These are phyloP conservation scores for Zygosaccharomyces pseudobailii DNA, from an alignment of 1,139 yeast genomes.

Conservation along the genomic window DNA sequence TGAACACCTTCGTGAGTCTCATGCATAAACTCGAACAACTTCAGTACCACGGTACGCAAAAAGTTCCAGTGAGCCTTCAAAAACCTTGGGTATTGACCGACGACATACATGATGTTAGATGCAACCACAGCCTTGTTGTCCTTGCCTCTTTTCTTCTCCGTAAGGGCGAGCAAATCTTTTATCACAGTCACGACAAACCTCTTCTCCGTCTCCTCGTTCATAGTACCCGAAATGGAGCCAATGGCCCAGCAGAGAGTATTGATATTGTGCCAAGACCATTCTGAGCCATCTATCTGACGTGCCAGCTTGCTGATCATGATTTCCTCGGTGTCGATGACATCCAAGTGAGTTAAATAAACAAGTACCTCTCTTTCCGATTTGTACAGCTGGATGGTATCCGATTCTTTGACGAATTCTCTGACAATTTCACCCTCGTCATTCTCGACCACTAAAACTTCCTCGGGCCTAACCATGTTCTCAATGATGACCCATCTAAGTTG, in stretches of 20 bases:
- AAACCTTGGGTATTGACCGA: conserved; percentile 97
- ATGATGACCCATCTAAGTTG: conserved; percentile 84
- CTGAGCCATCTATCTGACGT: conserved; percentile 89
- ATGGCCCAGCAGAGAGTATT: conserved; percentile 99
- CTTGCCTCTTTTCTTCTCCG: conserved; percentile 95
- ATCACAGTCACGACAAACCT: conserved; percentile 88
- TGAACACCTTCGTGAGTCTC: conserved; percentile 99
- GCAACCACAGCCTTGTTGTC: conserved; percentile 99
- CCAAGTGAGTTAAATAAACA: conserved; percentile 91
- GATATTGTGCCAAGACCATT: conserved; percentile 99
- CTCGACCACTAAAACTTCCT: conserved; percentile 93
- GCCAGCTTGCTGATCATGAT: conserved; percentile 91
- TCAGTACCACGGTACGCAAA: conserved; percentile 89
- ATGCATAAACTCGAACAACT: conserved; percentile 96
- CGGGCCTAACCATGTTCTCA: conserved; percentile 98
- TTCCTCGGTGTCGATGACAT: conserved; percentile 88
- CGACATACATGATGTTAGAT: conserved; percentile 97
- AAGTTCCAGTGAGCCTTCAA: conserved; percentile 98
- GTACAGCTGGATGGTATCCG: conserved; percentile 92
- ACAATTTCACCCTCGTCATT: conserved; percentile 99
- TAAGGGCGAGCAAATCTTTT: conserved; percentile 81
- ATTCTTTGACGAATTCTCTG: conserved; percentile 92
- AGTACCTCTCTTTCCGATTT: conserved; percentile 93
- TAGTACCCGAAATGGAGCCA: conserved; percentile 97
- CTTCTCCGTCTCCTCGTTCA: conserved; percentile 97